Conservation (phyloP, 257 asterid species). For the Ilex aquifolium region DNA sequence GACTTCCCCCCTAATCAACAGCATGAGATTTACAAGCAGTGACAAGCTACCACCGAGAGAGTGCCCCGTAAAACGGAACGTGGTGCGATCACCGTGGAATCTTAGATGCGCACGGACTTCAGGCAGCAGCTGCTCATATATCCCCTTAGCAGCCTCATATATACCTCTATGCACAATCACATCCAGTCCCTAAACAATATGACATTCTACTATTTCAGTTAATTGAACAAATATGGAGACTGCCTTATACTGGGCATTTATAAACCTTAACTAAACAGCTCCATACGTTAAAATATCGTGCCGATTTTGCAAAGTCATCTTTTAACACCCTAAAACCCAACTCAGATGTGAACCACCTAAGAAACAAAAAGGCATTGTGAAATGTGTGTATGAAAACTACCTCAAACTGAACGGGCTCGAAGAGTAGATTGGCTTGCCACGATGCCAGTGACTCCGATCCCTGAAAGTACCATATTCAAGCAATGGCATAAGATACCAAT, state of each 20-base stretch:
- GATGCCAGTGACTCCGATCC: slow-evolving; percentile 95
- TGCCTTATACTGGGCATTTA: not conserved
- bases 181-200: slow-evolving; percentile 60
- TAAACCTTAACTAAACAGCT: not conserved
- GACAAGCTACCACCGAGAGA: slow-evolving; percentile 97
- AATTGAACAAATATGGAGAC: no score
- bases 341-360: not conserved
- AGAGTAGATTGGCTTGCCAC: slow-evolving; percentile 94
- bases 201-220: not conserved
- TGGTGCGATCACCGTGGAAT: slow-evolving; percentile 52
- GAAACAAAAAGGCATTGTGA: slow-evolving; percentile 3
- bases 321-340: not conserved
- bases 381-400: slow-evolving; percentile 30
- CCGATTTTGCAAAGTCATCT: not conserved
- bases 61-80: slow-evolving; percentile 83
- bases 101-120: slow-evolving; percentile 62
- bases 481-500: not conserved
- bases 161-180: slow-evolving; percentile 92
- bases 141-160: slow-evolving; percentile 98
- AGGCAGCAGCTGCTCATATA: slow-evolving; percentile 80
- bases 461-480: slow-evolving; percentile 28
- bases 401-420: slow-evolving; percentile 93
- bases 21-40: slow-evolving; percentile 77
- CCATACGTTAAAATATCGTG: not conserved
- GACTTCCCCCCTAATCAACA: slow-evolving; percentile 66